phyloP scores from a whole-genome alignment of 768 basidiomycete species.

The Mycena galericulata region DNA sequence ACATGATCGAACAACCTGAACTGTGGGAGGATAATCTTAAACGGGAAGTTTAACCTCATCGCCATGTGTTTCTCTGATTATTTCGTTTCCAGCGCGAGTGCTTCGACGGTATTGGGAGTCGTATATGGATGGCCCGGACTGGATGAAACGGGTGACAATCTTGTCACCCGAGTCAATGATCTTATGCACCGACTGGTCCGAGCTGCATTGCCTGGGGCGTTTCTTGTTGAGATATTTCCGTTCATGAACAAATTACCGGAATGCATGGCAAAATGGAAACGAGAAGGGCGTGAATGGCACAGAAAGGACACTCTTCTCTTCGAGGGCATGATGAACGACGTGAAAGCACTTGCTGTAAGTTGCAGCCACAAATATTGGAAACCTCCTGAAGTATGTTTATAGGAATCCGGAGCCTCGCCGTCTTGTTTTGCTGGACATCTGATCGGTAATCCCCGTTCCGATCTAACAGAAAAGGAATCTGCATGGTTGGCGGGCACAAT shows the following conservation, averaged over 20 bases:
- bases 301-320: constrained; percentile 28
- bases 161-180: neutral
- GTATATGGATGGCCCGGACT: neutral
- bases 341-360: too few species aligned
- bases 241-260: constrained; percentile 46
- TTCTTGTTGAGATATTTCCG: constrained; percentile 51
- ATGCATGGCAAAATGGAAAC: constrained; percentile 46
- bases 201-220: constrained; percentile 51
- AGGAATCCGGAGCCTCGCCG: neutral
- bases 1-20: neutral
- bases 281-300: constrained; percentile 38
- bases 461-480: neutral
- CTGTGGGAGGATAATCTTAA: neutral
- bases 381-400: neutral
- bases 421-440: neutral
- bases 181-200: constrained; percentile 37
- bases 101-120: neutral
- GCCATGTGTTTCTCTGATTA: neutral
- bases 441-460: neutral
- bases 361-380: too few species aligned
- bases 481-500: constrained; percentile 1
- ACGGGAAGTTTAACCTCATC: neutral
- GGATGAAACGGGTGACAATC: neutral
- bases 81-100: neutral
- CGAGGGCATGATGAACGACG: neutral